Evolutionary conservation across 768 basidiomycete species (phyloP).

Genomic region (Solioccasus polychromus): DNA sequence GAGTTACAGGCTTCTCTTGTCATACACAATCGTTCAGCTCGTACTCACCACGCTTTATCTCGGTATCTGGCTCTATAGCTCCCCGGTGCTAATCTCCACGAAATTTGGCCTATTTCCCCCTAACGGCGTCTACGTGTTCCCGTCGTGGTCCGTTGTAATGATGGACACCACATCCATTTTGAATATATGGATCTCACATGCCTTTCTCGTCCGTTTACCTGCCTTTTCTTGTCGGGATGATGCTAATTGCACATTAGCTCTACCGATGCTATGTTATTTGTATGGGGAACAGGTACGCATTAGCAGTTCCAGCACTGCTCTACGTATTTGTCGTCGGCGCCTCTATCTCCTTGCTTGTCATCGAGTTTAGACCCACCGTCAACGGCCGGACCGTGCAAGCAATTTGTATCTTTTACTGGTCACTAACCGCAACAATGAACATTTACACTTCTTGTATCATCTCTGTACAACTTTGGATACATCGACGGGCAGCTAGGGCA

Average conservation of each 20-base stretch:
- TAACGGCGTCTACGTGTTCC: not conserved
- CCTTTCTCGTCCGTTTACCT: not conserved
- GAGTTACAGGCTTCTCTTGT: not conserved
- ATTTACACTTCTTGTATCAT: slow-evolving; percentile 17
- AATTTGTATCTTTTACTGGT: slow-evolving; percentile 10
- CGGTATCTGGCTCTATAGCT: not conserved
- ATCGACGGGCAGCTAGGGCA: slow-evolving; percentile 10
- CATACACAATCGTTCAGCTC: not conserved
- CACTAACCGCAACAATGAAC: slow-evolving; percentile 15
- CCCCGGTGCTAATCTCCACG: not conserved
- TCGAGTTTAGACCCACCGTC: slow-evolving; percentile 17
- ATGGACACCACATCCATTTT: not conserved
- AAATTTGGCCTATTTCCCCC: not conserved
- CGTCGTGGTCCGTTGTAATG: not conserved
- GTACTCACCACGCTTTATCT: not conserved
- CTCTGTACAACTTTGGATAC: slow-evolving; percentile 14
- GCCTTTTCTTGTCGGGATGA: not conserved
- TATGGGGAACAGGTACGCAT: not conserved
- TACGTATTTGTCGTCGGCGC: not conserved
- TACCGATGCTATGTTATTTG: not conserved
- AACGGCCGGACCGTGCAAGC: slow-evolving; percentile 14
- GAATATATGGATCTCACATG: not conserved
- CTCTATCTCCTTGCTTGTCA: not conserved
- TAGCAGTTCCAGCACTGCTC: not conserved
- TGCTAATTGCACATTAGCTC: not conserved